Conservation (phyloP, 768 basidiomycete genomes). For the Candolleomyces efflorescens region DNA sequence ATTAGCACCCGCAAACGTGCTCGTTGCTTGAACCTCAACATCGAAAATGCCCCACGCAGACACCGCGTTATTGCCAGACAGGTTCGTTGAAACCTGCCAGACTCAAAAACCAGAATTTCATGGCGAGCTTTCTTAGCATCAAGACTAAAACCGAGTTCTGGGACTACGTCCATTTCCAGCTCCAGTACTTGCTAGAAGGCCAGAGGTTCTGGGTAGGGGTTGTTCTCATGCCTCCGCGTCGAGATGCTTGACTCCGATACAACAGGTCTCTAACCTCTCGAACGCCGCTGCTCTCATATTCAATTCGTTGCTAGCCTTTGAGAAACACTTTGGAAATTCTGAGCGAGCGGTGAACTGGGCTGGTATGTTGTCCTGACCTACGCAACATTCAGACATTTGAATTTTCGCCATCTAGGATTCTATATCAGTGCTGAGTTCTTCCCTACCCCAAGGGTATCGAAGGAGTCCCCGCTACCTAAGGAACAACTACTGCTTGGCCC, state of each 20-base stretch:
- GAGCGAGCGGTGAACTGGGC: slow-evolving; percentile 87
- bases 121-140: slow-evolving; percentile 37
- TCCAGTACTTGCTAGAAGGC: slow-evolving; percentile 57
- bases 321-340: slow-evolving; percentile 55
- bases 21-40: slow-evolving; percentile 3
- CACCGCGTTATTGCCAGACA: slow-evolving; percentile 62
- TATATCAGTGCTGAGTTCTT: slow-evolving; percentile 70
- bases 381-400: neutral
- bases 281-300: slow-evolving; percentile 82
- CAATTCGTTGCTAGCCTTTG: slow-evolving; percentile 68
- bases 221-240: slow-evolving; percentile 4
- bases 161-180: slow-evolving; percentile 64
- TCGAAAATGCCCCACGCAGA: slow-evolving; percentile 80
- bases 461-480: slow-evolving; percentile 14
- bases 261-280: slow-evolving; percentile 79
- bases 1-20: slow-evolving; percentile 7
- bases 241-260: too few species aligned
- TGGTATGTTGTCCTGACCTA: slow-evolving; percentile 52
- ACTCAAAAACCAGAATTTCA: neutral
- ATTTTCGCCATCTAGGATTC: slow-evolving; percentile 57
- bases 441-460: slow-evolving; percentile 37
- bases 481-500: slow-evolving; percentile 66
- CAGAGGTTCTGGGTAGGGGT: slow-evolving; percentile 72
- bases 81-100: slow-evolving; percentile 19
- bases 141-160: slow-evolving; percentile 77